Base-by-base conservation (phyloP, 2,329 filamentous ascomycete species). In the Colletotrichum camelliae region DNA sequence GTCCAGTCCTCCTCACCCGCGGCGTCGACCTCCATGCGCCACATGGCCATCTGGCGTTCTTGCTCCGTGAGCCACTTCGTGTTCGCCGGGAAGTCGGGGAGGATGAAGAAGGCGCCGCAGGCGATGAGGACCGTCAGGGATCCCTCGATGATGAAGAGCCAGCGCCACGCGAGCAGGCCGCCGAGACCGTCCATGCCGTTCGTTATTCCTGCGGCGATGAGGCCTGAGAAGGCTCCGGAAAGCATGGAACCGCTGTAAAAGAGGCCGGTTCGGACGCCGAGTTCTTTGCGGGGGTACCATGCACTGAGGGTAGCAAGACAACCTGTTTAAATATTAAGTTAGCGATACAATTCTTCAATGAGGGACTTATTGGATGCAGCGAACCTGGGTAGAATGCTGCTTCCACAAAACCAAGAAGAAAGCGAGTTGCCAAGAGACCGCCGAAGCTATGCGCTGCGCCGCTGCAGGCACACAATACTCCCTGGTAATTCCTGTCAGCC, bases 101-200 rank as follows among this genome's bases (percentile, higher is more conserved):
- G 81, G 65, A 80, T 78, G 70, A 82, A 82, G 77, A 80, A 80
- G 2, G 82, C 82, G 67, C 77, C 76, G 10, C 82, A 33, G 1
- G 90, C 91, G 72, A 93, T 87, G 4, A 88, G 43, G 5, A 55
- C n/a, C 4, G 24, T 57, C 15, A 71, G 64, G n/a, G 37, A 55
- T 13, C 85, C 79, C 52, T 87, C 85, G 2, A 87, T 80, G 7
- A 87, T 78, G 61, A 88, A 84, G 7, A 91, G 85, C 89, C 89
- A 91, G 80, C 89, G 88, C 90, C 90, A 92, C 3, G 70, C 76
- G 18, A 70, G 67, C 1, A 77, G 67, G 1, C 76, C 76, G 16
- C 29, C 24, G 9, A 60, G 24, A 7, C 74, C 76, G 21, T 77
- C 74, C 76, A 77, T 74, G 24, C 74, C 70, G 37, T 55, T 73